Conservation (phyloP, 106 monocot genomes). For the Vanilla planifolia region DNA sequence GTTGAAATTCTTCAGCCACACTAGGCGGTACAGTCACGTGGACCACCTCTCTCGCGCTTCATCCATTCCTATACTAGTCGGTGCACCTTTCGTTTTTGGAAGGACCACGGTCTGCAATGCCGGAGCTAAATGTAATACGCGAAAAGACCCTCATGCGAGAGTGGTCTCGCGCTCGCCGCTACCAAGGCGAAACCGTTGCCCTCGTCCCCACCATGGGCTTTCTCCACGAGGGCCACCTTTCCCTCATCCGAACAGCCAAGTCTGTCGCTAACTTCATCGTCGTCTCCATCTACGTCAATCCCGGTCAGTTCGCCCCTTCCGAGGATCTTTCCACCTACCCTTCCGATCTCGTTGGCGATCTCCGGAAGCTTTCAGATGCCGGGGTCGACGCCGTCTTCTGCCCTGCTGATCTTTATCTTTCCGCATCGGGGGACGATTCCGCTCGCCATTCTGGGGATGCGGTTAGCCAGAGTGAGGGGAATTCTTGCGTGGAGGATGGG, state of each 20-base stretch:
- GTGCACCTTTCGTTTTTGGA: too few relatives aligned
- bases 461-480: conserved; percentile 3
- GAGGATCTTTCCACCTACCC: conserved; percentile 93
- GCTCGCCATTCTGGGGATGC: neutral
- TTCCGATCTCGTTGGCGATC: conserved; percentile 55
- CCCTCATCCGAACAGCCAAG: conserved; percentile 49
- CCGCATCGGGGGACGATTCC: neutral
- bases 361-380: conserved; percentile 47
- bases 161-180: conserved; percentile 52
- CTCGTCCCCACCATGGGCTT: conserved; percentile 97
- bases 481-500: conserved; percentile 32
- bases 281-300: conserved; percentile 97
- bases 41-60: too few relatives aligned
- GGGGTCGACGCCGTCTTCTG: conserved; percentile 74
- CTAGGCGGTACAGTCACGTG: too few relatives aligned
- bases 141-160: conserved; percentile 56
- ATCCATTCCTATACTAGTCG: too few relatives aligned
- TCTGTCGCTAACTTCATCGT: conserved; percentile 43
- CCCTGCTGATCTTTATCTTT: conserved; percentile 59
- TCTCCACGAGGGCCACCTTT: conserved; percentile 90
- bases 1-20: too few relatives aligned
- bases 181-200: conserved; percentile 38
- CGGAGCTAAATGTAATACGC: conserved; percentile 35
- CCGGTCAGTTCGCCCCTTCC: conserved; percentile 85
- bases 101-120: too few relatives aligned